Evolutionary conservation across 345 rosid species (phyloP).

Genomic region (Eucalyptus camaldulensis): DNA sequence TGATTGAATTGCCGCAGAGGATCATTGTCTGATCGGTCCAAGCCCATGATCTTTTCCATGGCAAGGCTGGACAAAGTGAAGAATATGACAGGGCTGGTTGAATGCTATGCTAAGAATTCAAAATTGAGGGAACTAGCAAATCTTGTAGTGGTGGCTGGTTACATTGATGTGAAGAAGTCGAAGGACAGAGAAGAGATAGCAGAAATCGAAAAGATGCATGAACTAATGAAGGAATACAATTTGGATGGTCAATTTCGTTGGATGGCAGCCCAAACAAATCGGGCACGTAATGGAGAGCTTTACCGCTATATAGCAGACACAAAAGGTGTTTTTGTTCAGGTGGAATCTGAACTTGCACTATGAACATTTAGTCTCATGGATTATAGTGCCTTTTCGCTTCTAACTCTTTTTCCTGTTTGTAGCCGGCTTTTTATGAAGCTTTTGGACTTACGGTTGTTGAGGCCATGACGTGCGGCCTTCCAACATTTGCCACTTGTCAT

Average conservation of each 20-base stretch:
- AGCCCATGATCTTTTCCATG: conserved; percentile 93
- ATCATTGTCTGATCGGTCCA: conserved; percentile 52
- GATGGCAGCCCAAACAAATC: conserved; percentile 83
- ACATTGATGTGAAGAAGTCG: conserved; percentile 67
- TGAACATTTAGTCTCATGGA: not conserved
- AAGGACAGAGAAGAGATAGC: conserved; percentile 89
- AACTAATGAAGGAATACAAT: conserved; percentile 45
- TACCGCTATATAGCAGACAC: conserved; percentile 92
- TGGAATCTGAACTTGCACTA: not conserved
- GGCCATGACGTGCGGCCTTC: conserved; percentile 98
- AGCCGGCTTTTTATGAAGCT: conserved; percentile 99
- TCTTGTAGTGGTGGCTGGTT: conserved; percentile 86
- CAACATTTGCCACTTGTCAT: conserved; percentile 86
- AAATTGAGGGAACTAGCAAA: conserved; percentile 77
- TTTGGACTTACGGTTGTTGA: conserved; percentile 96
- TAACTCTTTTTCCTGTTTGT: not conserved
- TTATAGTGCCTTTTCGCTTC: not conserved
- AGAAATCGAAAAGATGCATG: conserved; percentile 91
- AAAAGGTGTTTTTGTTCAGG: conserved; percentile 88
- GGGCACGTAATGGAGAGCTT: conserved; percentile 93
- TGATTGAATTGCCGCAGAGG: conserved; percentile 41
- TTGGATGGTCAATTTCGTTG: conserved; percentile 90
- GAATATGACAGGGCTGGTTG: conserved; percentile 89
- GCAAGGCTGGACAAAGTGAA: conserved; percentile 92
- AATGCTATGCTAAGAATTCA: conserved; percentile 56